These are phyloP conservation scores for Sugiyamaella mastotermitis DNA, from an alignment of 805 yeast species.

Conservation along the genomic window DNA sequence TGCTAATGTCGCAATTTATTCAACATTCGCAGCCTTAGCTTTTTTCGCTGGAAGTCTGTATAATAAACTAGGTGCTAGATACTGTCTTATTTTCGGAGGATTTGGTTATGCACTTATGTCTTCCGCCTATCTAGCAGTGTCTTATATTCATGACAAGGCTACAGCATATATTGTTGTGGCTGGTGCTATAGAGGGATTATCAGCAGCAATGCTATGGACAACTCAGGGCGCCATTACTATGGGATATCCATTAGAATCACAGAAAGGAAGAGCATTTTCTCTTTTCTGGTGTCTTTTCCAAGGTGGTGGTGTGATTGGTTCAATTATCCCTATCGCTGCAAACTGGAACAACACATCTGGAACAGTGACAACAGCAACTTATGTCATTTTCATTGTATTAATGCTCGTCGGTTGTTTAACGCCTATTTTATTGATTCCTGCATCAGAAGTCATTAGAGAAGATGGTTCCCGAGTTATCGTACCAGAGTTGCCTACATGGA, in stretches of 20 bases:
- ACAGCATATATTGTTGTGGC: constrained; percentile 44
- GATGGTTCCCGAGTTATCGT: constrained; percentile 45
- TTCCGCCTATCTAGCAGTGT: constrained; percentile 37
- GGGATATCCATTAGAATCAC: constrained; percentile 48
- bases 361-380: constrained; percentile 40
- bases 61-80: constrained; percentile 42
- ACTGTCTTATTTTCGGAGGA: constrained; percentile 39
- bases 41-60: constrained; percentile 51
- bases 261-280: constrained; percentile 46
- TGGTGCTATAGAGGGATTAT: constrained; percentile 49
- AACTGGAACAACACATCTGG: constrained; percentile 34
- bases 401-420: constrained; percentile 41
- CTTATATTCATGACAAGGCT: constrained; percentile 41
- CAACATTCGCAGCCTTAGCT: constrained; percentile 50
- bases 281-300: constrained; percentile 55
- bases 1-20: constrained; percentile 42
- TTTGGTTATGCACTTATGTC: constrained; percentile 41
- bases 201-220: constrained; percentile 52
- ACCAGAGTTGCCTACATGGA: constrained; percentile 39
- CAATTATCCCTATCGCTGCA: constrained; percentile 49
- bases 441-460: constrained; percentile 40
- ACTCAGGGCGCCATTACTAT: constrained; percentile 48
- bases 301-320: constrained; percentile 55
- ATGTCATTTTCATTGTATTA: constrained; percentile 45
- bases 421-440: constrained; percentile 42